Percentiles rank a stretch among this genome's conserved stretches.
These are phyloP conservation scores for Mortierella sp. DNA, from an alignment of 371 early-diverging fungal genomes.

Conservation along the genomic window DNA sequence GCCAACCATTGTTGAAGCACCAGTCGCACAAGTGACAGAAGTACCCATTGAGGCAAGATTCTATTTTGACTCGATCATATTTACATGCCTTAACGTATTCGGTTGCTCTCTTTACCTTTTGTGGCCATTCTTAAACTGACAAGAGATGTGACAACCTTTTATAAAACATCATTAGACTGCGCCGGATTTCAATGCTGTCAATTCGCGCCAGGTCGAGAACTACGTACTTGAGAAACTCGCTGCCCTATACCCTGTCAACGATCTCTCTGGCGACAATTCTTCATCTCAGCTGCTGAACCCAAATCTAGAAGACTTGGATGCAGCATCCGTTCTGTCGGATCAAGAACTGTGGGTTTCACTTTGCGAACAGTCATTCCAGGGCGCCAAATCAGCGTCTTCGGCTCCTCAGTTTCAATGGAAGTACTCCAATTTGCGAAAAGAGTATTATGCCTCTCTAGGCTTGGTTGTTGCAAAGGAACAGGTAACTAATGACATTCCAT, in stretches of 20 bases:
- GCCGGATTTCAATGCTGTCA: conserved; percentile 51
- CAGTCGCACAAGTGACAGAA: conserved; percentile 8
- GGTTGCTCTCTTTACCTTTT: no score
- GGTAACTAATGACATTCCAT: conserved; percentile 6
- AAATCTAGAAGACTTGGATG: conserved; percentile 30
- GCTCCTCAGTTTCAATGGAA: conserved; percentile 61
- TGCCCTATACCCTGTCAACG: conserved; percentile 35
- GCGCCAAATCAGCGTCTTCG: conserved; percentile 16
- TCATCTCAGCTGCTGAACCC: conserved; percentile 23
- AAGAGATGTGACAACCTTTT: not conserved
- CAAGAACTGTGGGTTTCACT: conserved; percentile 46
- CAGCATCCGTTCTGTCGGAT: conserved; percentile 25
- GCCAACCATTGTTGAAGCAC: conserved; percentile 1
- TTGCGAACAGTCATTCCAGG: conserved; percentile 46
- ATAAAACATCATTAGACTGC: conserved; percentile 32
- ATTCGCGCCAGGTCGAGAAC: conserved; percentile 49
- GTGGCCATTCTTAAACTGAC: not conserved
- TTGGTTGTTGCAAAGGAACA: conserved; percentile 34
- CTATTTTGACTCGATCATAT: not conserved
- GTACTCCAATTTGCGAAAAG: conserved; percentile 49
- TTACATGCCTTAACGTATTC: no score
- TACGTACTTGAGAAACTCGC: conserved; percentile 41
- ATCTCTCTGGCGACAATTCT: not conserved
- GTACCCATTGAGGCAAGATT: conserved; percentile 30
- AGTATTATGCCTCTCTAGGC: conserved; percentile 57